Evolutionary conservation across 2,329 filamentous ascomycete species (phyloP).

Genomic region (Claviceps sorghi): DNA sequence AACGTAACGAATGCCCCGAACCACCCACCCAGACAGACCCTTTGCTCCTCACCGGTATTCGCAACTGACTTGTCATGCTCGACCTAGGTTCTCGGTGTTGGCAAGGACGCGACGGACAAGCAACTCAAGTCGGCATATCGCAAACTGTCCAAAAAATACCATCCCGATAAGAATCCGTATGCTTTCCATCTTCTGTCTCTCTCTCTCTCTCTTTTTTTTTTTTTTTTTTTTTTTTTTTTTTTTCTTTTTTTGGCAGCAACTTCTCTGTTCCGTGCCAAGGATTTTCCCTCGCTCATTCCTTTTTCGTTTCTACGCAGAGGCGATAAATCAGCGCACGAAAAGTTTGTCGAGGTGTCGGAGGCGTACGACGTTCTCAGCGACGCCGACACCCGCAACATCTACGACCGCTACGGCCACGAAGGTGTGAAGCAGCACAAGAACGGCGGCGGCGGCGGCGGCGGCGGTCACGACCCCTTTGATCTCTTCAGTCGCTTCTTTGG

Average conservation of each 20-base stretch:
- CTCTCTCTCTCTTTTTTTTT: too few relatives aligned
- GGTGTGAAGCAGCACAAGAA: constrained; percentile 73
- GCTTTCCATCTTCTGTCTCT: constrained; percentile 19
- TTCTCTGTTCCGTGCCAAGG: too few relatives aligned
- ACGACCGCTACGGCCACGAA: constrained; percentile 88
- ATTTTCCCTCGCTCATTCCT: too few relatives aligned
- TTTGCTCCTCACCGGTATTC: too few relatives aligned
- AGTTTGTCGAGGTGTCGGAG: constrained; percentile 87
- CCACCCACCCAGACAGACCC: too few relatives aligned
- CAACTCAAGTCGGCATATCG: constrained; percentile 92
- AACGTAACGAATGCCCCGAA: constrained; percentile 35
- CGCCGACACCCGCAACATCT: constrained; percentile 66
- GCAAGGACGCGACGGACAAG: constrained; percentile 64
- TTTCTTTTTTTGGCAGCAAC: too few relatives aligned
- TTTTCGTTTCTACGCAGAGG: too few relatives aligned
- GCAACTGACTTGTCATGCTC: neutral
- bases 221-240: neutral
- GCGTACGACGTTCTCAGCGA: constrained; percentile 88
- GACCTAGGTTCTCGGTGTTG: constrained; percentile 59
- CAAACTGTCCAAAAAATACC: constrained; percentile 82
- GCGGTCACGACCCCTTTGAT: constrained; percentile 79
- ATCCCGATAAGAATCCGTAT: constrained; percentile 96
- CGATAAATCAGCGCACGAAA: constrained; percentile 66
- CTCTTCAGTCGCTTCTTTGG: constrained; percentile 96
- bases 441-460: constrained; percentile 31